Conservation (phyloP, 2,329 filamentous ascomycete genomes). For the Drechslerella coelobrocha region DNA sequence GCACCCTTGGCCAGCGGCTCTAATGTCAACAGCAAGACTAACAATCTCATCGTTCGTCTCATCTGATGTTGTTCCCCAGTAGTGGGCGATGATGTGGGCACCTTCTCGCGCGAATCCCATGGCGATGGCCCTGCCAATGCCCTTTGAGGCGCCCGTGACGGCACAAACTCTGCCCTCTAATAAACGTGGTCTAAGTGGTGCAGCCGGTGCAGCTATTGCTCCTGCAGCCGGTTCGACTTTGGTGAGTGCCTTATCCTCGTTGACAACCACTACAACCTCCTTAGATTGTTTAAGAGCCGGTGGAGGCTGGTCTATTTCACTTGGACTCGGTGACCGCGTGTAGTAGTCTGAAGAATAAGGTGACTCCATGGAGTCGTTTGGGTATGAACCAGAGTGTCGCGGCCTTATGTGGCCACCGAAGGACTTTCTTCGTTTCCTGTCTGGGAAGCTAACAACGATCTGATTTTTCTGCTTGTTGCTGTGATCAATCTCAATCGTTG, state of each 20-base stretch:
- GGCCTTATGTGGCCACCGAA: constrained; percentile 29
- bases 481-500: constrained; percentile 45
- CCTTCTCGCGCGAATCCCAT: constrained; percentile 69
- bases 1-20: constrained; percentile 54
- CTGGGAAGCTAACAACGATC: constrained; percentile 47
- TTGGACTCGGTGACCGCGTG: constrained; percentile 43
- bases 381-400: constrained; percentile 30
- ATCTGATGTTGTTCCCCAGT: constrained; percentile 54
- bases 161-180: constrained; percentile 58
- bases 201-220: constrained; percentile 36
- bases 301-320: constrained; percentile 30
- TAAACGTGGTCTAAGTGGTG: constrained; percentile 52
- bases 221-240: constrained; percentile 18
- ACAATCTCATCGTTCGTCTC: constrained; percentile 55
- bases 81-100: constrained; percentile 58
- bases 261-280: constrained; percentile 45
- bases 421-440: constrained; percentile 42
- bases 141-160: constrained; percentile 73
- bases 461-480: constrained; percentile 49
- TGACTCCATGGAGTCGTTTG: constrained; percentile 43
- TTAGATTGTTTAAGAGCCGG: constrained; percentile 17
- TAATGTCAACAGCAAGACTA: constrained; percentile 55
- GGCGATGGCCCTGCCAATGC: constrained; percentile 74
- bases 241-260: constrained; percentile 39
- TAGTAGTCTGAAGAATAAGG: constrained; percentile 48